phyloP scores from a whole-genome alignment of 805 yeast genomes.

The Wickerhamiella musiphila region DNA sequence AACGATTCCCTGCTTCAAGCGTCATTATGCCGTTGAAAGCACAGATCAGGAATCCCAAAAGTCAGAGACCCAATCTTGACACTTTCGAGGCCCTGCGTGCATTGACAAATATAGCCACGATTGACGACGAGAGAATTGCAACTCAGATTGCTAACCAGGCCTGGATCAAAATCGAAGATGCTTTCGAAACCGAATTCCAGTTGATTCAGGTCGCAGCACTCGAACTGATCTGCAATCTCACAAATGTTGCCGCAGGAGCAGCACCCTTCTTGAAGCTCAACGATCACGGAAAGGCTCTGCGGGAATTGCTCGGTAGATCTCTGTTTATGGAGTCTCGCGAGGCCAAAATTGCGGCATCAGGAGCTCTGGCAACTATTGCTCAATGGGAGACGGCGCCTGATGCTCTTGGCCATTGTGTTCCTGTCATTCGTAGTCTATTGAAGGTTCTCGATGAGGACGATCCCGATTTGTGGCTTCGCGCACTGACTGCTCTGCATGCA shows the following conservation, averaged over 20 bases:
- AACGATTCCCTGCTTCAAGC: conserved; percentile 17
- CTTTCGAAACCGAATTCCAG: conserved; percentile 29
- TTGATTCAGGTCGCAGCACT: conserved; percentile 40
- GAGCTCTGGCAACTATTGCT: conserved; percentile 24
- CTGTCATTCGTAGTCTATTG: conserved; percentile 15
- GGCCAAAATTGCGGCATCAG: conserved; percentile 24
- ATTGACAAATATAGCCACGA: conserved; percentile 46
- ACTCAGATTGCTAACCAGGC: conserved; percentile 25
- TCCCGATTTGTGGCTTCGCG: conserved; percentile 17
- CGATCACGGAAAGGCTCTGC: conserved; percentile 16
- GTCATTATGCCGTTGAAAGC: conserved; percentile 20
- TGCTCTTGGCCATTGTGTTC: conserved; percentile 15
- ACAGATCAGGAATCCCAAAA: conserved; percentile 14
- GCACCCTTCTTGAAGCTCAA: conserved; percentile 22
- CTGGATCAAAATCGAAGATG: conserved; percentile 31
- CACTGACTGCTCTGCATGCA: conserved; percentile 15
- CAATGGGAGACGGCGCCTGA: conserved; percentile 23
- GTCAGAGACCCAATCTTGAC: conserved; percentile 19
- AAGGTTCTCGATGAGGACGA: conserved; percentile 13
- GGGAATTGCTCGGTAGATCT: conserved; percentile 18
- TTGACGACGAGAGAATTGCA: conserved; percentile 25
- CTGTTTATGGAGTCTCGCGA: conserved; percentile 18
- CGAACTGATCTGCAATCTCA: conserved; percentile 47
- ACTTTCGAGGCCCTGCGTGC: conserved; percentile 43
- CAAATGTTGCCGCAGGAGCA: conserved; percentile 24